A percentile compares a stretch with the other conserved stretches of the same genome.
phyloP scores from a whole-genome alignment of 2,329 filamentous ascomycete genomes.

The Trichoderma breve region DNA sequence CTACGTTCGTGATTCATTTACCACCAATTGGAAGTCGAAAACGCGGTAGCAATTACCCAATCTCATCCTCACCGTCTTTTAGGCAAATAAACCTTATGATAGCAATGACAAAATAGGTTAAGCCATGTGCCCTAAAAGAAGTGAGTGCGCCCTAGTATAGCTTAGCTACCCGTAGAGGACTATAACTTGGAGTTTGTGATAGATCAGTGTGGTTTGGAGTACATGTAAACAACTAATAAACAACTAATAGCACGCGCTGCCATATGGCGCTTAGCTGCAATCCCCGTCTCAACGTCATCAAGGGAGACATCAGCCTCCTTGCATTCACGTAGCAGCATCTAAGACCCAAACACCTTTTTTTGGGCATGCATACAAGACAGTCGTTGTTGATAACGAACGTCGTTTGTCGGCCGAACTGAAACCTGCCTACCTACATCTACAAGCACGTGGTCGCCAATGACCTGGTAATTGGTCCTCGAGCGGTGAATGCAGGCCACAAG shows the following conservation, averaged over 20 bases:
- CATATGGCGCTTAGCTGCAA: not conserved
- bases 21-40: not conserved
- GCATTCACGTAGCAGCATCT: not conserved
- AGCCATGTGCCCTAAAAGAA: not conserved
- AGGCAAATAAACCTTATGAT: not conserved
- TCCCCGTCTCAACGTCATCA: not conserved
- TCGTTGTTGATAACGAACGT: not conserved
- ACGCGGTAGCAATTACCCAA: no score
- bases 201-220: not conserved
- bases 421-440: not conserved
- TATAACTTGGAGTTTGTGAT: not conserved
- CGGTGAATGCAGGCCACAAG: not conserved
- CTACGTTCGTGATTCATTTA: not conserved
- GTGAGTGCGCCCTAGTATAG: not conserved
- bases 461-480: not conserved
- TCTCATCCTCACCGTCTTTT: not conserved
- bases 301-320: not conserved
- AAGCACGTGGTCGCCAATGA: not conserved
- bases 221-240: no score
- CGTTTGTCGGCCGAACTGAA: not conserved
- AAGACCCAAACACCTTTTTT: not conserved
- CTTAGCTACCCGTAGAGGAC: not conserved
- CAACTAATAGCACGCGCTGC: not conserved
- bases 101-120: not conserved
- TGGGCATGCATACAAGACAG: not conserved